Evolutionary conservation across 2,329 filamentous ascomycete species (phyloP), one percentile per base, ranked within the genome.

Genomic region (Xenosphaeropsis pyriputrescens): DNA sequence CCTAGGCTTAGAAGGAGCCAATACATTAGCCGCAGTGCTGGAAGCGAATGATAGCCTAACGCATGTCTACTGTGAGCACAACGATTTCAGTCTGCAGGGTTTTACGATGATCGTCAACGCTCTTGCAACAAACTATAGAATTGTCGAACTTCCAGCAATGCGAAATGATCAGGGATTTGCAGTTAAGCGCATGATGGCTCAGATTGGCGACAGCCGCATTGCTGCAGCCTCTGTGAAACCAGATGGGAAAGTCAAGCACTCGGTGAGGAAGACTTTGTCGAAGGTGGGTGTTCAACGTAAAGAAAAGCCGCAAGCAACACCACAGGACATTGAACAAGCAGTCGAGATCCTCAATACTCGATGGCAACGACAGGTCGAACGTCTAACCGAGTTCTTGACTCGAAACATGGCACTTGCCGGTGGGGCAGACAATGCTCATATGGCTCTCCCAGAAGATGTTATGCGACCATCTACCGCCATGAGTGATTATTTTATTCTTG

Each of bases 21-120:
- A 72, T 49, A 79, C 76, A 0, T 61, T 84, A 29, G 72, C 78
- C 2, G 76, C 79, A 14, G 77, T 84, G 13, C 58, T 84, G 29
- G 73, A 78, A 48, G 65, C 65, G 43, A 84, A 84, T 48, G 62
- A 56, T 2, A 70, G 68, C 1, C 58, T 85, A 5, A 64, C 68
- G 18, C 73, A 83, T 50, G 63, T 85, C 5, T 67, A 81, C 47
- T 84, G 79, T 53, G 77, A 79, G 43, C 75, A 79, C 53, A 85
- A 85, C 49, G 73, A 75, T 39, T 79, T 82, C 39, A 76, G 75
- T 34, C 62, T 82, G n/a, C 73, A 78, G 45, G 77, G 75, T 2
- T 77, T 81, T 45, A 81, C 75, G 0, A 74, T 77, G 37, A 59
- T 82, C 6, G 73, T 84, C 36, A 79, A 83, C 48, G 68, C 75